Base-by-base conservation (phyloP, 805 yeast species). In the Metschnikowia matae region DNA sequence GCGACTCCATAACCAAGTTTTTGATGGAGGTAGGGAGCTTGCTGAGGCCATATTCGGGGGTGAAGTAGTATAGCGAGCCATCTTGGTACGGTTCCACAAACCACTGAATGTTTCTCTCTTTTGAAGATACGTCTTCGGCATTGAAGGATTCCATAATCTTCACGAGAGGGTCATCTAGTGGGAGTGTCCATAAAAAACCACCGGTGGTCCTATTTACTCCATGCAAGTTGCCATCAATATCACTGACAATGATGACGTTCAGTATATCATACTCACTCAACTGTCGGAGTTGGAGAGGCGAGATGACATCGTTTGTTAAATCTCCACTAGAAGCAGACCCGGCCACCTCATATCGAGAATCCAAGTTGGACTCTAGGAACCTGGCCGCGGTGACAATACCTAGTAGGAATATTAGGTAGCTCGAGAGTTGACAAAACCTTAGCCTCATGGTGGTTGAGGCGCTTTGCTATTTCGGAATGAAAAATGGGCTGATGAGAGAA, bases 51-150 rank as follows among this genome's bases (percentile, higher is more conserved):
- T 69, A 70, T 33, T 80, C 80, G 15, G 83, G 82, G 14, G 87
- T 83, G 67, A 92, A 92, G 62, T 83, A 89, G 65, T 84, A 91
- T 3, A 94, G 72, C 0, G 84, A 73, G 1, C 99, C 99, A 51
- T 87, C 96, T 4, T 83, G 84, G 55, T 78, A 80, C 0, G 98
- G 98, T 58, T 94, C 99, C 1, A 94, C 92, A 47, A 92, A 84
- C 92, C 97, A 87, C 0, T 85, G 79, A 46, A 69, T 63, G 53
- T 70, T 70, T 35, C 33, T 44, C 5, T 67, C 54, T 7, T 54
- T 58, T 10, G 61, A 29, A 35, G 48, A 58, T 1, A 34, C 51
- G 15, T 48, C 39, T 50, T 48, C 38, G 31, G 15, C 33, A 21
- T 43, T 40, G 23, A 36, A 36, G 6, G 59, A 48, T 3, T 51